Evolutionary conservation across 176 grass and related monocot species (phyloP), one percentile per base, ranked within the genome.

Genomic region (Panicum miliaceum): DNA sequence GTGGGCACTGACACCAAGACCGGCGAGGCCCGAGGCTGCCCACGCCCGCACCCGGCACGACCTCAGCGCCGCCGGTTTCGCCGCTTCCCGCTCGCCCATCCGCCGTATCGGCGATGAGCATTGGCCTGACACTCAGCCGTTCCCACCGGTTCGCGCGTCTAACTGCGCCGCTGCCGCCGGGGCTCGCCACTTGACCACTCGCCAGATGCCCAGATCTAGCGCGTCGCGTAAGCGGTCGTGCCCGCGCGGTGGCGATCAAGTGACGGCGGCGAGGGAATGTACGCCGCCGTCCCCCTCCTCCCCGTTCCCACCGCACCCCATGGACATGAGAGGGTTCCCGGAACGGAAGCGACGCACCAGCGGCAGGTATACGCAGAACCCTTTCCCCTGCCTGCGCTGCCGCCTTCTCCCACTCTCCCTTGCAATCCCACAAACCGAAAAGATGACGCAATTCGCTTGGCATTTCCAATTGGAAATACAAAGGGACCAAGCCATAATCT

Each of bases 331-430:
- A 45, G 56, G 51, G 12, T 50, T 56, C 52, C 73, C 8, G 38
- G 64, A 36, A 16, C 7, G 38, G 64, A 36, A 16, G 11, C 22
- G 10, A 71, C 53, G 84, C 29, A 26, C 57, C 75, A 12, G 38
- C 4, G 50, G 19, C 73, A 85, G 74, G 74, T 78, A 79, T 42
- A 8, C 5, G 65, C 56, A 38, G 54, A 71, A 38, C 27, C 19
- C 27, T 38, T 50, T 5, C 19, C 75, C 32, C 66, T 36, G 61
- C 84, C 60, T 26, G 20, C n/a, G 6, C 65, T 18, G 8, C 54
- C 34, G 7, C 36, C 19, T 59, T 52, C 10, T 50, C 29, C 1
- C 29, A 32, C 1, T 56, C 20, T 40, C 46, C 64, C 48, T 54
- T 23, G 54, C 29, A 20, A 20, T 23, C 65, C 53, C 64, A 7